Base-by-base conservation (phyloP, 345 rosid genomes). In the Geranium rotundifolium region DNA sequence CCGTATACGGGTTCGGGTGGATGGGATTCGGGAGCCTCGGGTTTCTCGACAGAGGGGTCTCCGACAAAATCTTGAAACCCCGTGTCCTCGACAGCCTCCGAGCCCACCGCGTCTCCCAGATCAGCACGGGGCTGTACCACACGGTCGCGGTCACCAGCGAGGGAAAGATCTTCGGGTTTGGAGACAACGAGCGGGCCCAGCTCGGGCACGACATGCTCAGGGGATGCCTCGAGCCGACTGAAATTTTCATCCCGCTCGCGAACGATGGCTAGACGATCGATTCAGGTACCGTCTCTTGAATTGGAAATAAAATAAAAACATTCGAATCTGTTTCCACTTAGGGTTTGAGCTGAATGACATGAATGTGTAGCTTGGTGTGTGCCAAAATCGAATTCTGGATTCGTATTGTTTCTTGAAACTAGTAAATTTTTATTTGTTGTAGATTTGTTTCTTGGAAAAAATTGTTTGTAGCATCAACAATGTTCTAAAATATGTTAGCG, bases 11-110 rank as follows among this genome's bases (percentile, higher is more conserved):
- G 34, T 92, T 84, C 67, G 97, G 97, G 30, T 84, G 89, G 88
- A 85, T 80, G 89, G 95, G 82, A 30, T 90, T 77, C 69, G 96
- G 98, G 60, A 89, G 98, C 84, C 90, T 92, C 5, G 96, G 96
- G 41, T 87, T 89, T 71, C 89, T 83, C 7, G 96, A 91, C 76
- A 82, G 85, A 72, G 85, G 85, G 58, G 73, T 61, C 27, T 82
- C 84, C 0, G 95, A 87, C 66, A 92, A 89, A 78, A 90, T 89
- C 58, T 37, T 82, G 73, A 85, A 68, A 71, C 95, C 98, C 30
- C 72, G 82, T 69, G 69, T 84, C 61, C 83, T 89, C 8, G 87
- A 87, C 49, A 79, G 91, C 75, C 67, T 92, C 69, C 81, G 83
- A 79, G 72, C 70, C 50, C 91, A 84, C 73, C 75, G 60, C 19